Evolutionary conservation across 495 filamentous ascomycete genomes (phyloP).

Genomic region (Opeltia flavorubescens): DNA sequence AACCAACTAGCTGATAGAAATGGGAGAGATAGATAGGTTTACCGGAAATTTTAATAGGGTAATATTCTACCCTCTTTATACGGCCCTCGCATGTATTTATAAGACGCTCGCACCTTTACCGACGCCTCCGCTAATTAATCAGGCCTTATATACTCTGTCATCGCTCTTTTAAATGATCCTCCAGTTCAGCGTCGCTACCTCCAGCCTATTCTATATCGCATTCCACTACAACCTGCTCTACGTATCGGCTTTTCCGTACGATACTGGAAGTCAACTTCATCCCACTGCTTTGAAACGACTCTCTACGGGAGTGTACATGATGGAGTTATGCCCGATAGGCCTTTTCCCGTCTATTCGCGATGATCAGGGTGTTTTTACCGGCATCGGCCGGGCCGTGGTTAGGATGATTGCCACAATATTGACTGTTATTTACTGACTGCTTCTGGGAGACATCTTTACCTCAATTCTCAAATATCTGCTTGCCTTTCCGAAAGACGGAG

Average conservation of each 20-base stretch:
- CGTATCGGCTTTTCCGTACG: constrained; percentile 51
- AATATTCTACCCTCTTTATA: constrained; percentile 63
- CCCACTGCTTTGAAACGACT: constrained; percentile 74
- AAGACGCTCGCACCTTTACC: not conserved
- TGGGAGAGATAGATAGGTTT: constrained; percentile 49
- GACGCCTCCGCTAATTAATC: not conserved
- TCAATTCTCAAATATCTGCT: constrained; percentile 3
- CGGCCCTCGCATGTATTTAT: constrained; percentile 64
- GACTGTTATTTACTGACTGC: not conserved
- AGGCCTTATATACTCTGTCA: constrained; percentile 57
- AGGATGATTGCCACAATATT: not conserved
- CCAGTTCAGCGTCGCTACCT: constrained; percentile 62
- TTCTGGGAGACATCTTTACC: constrained; percentile 2
- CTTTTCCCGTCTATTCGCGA: constrained; percentile 40
- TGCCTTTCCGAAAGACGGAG: not conserved
- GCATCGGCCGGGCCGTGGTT: constrained; percentile 1
- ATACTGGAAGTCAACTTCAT: constrained; percentile 65
- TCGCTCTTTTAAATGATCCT: constrained; percentile 64
- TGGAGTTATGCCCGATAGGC: constrained; percentile 65
- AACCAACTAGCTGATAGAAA: constrained; percentile 52
- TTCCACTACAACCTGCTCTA: constrained; percentile 72
- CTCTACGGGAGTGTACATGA: constrained; percentile 69
- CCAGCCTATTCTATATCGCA: constrained; percentile 59
- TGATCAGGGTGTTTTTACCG: not conserved
- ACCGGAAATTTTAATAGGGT: constrained; percentile 53